Evolutionary conservation across 257 asterid genomes (phyloP), one percentile per base, ranked within the genome.

Genomic region (Euphrasia confusa): DNA sequence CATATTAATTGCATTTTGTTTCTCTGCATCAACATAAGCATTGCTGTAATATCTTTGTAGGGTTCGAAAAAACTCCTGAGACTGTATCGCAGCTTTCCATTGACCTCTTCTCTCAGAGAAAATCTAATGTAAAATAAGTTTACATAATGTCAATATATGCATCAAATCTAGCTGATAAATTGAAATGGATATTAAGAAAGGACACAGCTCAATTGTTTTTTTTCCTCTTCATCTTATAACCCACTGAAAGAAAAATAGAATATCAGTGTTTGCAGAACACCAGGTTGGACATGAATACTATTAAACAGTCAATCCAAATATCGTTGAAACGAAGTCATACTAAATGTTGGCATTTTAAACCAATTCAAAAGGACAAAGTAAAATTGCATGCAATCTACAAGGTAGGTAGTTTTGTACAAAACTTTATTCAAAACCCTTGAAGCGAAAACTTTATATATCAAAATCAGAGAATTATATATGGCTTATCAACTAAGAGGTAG

Each of bases 51-150:
- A 93, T 65, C 97, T 80, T 70, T 93, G 99, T 39, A 93, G 90
- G 64, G 99, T 93, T 70, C 99, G 90, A 48, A 93, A 85, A 69
- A 93, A 93, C 77, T 93, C 99, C 80, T 89, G 99, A 50, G 99
- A 93, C 74, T 93, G 95, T 10, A 85, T 83, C 14, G 99, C 97
- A 74, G 99, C 97, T 74, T 79, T 89, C 96, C 99, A 93, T 79
- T 93, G 97, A 62, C 99, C 97, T 75, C 97, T 87, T 72, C 94
- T 85, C 81, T 83, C 76, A 2, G 96, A 93, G 84, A 93, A 93
- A 75, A 93, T 85, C 99, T 93, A 50, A 64, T 56, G 61, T 53
- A 15, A 65, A 37, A 42, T 58, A 47, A 57, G 8, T 24, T 32
- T 48, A 13, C 3, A 1, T 27, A 60, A 66, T 13, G 54, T 42